Evolutionary conservation across 2,329 filamentous ascomycete genomes (phyloP).

Genomic region (Bipolaris bicolor): DNA sequence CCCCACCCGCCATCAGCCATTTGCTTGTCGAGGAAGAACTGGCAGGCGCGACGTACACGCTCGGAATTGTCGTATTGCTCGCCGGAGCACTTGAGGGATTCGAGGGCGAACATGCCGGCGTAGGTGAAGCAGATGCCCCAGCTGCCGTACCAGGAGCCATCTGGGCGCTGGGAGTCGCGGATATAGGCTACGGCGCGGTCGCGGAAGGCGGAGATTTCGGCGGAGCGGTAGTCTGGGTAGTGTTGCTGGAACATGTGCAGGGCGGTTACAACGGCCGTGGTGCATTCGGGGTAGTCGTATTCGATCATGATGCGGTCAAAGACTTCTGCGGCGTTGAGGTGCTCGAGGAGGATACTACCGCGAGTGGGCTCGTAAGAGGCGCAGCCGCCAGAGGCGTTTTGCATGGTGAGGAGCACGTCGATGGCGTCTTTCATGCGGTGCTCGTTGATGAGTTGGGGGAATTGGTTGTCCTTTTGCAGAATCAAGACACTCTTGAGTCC

Average conservation of each 20-base stretch:
- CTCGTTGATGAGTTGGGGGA: conserved; percentile 74
- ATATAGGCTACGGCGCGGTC: conserved; percentile 80
- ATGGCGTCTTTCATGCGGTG: conserved; percentile 84
- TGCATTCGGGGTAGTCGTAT: conserved; percentile 98
- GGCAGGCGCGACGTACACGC: conserved; percentile 74
- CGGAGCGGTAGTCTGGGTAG: conserved; percentile 78
- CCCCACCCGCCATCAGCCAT: conserved; percentile 93
- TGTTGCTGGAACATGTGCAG: conserved; percentile 80
- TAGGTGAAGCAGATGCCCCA: conserved; percentile 99
- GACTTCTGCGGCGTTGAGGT: conserved; percentile 93
- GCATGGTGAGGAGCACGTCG: conserved; percentile 89
- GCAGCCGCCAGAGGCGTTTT: conserved; percentile 84
- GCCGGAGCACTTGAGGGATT: conserved; percentile 80
- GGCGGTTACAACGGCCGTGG: conserved; percentile 89
- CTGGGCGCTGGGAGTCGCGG: conserved; percentile 73
- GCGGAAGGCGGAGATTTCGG: conserved; percentile 78
- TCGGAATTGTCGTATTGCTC: conserved; percentile 79
- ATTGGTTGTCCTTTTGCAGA: conserved; percentile 76
- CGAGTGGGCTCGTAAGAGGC: conserved; percentile 88
- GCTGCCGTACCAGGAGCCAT: conserved; percentile 96
- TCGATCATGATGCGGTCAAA: conserved; percentile 98
- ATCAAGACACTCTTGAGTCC: conserved; percentile 85
- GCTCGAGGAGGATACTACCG: conserved; percentile 77
- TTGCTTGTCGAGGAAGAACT: conserved; percentile 86
- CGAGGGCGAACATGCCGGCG: conserved; percentile 93